Base-by-base conservation (phyloP, 345 rosid genomes). In the Pugionium dolabratum region DNA sequence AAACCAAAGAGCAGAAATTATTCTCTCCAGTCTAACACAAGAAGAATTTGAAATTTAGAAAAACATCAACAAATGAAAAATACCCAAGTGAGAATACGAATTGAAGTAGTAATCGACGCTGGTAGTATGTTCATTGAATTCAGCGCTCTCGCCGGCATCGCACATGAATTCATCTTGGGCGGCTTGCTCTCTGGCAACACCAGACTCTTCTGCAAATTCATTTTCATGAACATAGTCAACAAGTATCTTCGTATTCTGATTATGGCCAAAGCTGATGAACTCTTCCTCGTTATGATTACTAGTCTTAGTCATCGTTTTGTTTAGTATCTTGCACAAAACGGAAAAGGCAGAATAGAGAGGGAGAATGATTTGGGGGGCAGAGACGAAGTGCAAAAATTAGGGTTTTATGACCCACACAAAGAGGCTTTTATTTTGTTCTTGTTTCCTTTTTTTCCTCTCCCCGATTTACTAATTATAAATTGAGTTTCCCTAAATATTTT, bases 91-190 rank as follows among this genome's bases (percentile, higher is more conserved):
- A 69, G 99, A 88, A 81, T 94, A 90, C 4, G 99, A 94, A 77
- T 94, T 96, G 75, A 94, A 94, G 84, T 90, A 94, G 74, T 94
- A 94, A 73, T 94, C 99, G 50, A 97, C 99, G 69, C 99, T 94
- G 70, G 99, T 94, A 62, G 81, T 80, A 11, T 84, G 85, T 66
- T 93, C 96, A 8, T 49, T 79, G 53, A 70, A 70, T 27, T 72
- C 67, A 10, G 84, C 77, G 32, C 76, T 84, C 9, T 66, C 83
- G 7, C 78, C 83, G 7, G 80, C 75, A 50, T 83, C 89, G 46
- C 61, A 71, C 85, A 86, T 82, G 69, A 89, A 69, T 28, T 75
- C 84, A 52, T 84, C 88, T 67, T 76, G 82, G 9, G 59, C 29
- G 46, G 68, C 69, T 65, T 67, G 78, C 47, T 75, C 85, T 26